Evolutionary conservation across 495 filamentous ascomycete genomes (phyloP).

Genomic region (Lasiosphaeriaceae sp.): DNA sequence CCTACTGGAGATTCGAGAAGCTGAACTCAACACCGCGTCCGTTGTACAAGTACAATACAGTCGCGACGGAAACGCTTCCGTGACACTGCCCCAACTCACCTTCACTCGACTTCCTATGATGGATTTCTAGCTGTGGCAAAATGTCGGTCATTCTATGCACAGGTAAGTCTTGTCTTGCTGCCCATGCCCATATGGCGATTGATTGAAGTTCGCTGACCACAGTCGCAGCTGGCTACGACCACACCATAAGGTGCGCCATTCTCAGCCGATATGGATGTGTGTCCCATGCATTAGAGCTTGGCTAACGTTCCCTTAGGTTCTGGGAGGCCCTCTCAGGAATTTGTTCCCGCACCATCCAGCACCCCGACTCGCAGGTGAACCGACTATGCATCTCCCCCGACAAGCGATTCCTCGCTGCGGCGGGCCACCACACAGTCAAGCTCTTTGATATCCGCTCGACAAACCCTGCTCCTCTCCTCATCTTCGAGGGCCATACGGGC

Average conservation of each 20-base stretch:
- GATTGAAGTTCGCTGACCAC: background rate
- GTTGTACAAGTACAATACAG: too few species aligned
- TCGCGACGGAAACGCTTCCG: background rate
- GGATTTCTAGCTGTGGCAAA: conserved; percentile 21
- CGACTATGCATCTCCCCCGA: conserved; percentile 97
- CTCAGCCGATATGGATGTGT: background rate
- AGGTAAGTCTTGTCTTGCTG: conserved; percentile 48
- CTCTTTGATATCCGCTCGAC: conserved; percentile 97
- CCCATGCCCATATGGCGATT: background rate
- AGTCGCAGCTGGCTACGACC: conserved; percentile 85
- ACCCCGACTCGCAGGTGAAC: conserved; percentile 97
- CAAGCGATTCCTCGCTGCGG: conserved; percentile 91
- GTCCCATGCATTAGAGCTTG: background rate
- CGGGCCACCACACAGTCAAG: conserved; percentile 91
- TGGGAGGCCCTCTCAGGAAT: conserved; percentile 98
- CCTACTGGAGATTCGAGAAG: background rate
- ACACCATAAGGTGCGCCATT: conserved; percentile 81
- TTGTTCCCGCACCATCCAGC: conserved; percentile 95
- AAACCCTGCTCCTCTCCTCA: conserved; percentile 85
- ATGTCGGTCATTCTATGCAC: conserved; percentile 91
- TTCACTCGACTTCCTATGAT: conserved; percentile 8
- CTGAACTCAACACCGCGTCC: too few species aligned
- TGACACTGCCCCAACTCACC: background rate
- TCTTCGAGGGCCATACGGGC: conserved; percentile 90
- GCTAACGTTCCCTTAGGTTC: conserved; percentile 55